Conservation (phyloP, 345 rosid genomes). For the Nephelium lappaceum region DNA sequence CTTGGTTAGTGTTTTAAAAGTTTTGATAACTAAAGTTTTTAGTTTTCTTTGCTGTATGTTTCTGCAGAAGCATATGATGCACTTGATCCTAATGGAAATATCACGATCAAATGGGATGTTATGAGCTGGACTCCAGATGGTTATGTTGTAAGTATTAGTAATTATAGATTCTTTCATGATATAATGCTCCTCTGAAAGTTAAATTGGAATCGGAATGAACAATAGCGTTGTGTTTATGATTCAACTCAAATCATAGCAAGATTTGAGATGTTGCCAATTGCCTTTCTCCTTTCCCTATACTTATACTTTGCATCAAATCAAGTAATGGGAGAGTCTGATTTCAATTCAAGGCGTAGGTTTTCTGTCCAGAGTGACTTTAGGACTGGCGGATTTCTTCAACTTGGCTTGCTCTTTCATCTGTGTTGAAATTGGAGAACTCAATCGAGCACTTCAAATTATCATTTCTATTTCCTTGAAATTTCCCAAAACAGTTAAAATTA, state of each 20-base stretch:
- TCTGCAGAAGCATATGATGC: slow-evolving; percentile 88
- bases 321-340: background rate
- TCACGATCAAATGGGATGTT: slow-evolving; percentile 95
- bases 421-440: background rate
- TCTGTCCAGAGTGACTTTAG: no score
- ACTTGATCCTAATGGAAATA: slow-evolving; percentile 86
- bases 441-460: background rate
- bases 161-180: background rate
- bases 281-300: background rate
- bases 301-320: background rate
- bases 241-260: background rate
- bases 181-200: background rate
- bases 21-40: slow-evolving; percentile 24
- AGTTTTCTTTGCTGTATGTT: slow-evolving; percentile 2
- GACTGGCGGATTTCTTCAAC: background rate
- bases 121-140: slow-evolving; percentile 95
- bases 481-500: background rate
- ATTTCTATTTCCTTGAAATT: background rate
- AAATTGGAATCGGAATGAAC: background rate
- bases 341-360: no score
- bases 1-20: slow-evolving; percentile 3
- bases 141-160: slow-evolving; percentile 71
- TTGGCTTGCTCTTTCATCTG: background rate
- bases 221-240: background rate
- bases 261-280: background rate